Evolutionary conservation across 495 filamentous ascomycete genomes (phyloP), one percentile per base, ranked within the genome.

Genomic region (Penicillium psychrofluorescens): DNA sequence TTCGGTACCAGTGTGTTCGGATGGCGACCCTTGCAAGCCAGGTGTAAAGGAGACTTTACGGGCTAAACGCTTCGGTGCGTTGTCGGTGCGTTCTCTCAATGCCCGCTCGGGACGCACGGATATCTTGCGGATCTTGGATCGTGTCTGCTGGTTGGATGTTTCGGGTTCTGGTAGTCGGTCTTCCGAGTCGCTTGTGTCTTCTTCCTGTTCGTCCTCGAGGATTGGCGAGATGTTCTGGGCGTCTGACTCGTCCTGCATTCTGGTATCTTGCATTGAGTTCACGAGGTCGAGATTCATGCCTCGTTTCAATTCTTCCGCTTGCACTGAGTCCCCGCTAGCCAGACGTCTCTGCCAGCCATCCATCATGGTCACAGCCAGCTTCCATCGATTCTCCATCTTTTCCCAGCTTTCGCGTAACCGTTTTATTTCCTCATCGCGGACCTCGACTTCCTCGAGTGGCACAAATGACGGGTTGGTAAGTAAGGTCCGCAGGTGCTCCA

Each of bases 381-480:
- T 80, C 91, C 92, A 96, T 34, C 91, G 71, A 11, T 70, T 74
- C 63, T 95, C 89, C 84, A 97, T 90, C 61, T 82, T 88, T 60
- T 90, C 86, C 81, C 90, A 94, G 15, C 88, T 87, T 44, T 85
- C 79, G 27, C 85, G 80, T 10, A 97, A 67, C 47, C 85, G 70
- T 14, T 76, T 71, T 45, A 98, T 96, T 54, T 95, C 90, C 35
- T 94, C 85, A 46, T 98, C 91, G 28, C 91, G 78, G 12, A 90
- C 69, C 46, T 90, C 87, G 7, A 96, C 86, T 61, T 96, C 84
- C 57, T 97, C 94, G n/a, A 98, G 74, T 0, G 92, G 86, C 29
- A 96, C 92, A 62, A 97, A 98, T 8, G 87, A 91, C 6, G 92
- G 92, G 49, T 96, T 95, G 9, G 90, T 95, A 27, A 98, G 71